phyloP scores from a whole-genome alignment of 2,329 filamentous ascomycete species.

The Xylaria sp. region DNA sequence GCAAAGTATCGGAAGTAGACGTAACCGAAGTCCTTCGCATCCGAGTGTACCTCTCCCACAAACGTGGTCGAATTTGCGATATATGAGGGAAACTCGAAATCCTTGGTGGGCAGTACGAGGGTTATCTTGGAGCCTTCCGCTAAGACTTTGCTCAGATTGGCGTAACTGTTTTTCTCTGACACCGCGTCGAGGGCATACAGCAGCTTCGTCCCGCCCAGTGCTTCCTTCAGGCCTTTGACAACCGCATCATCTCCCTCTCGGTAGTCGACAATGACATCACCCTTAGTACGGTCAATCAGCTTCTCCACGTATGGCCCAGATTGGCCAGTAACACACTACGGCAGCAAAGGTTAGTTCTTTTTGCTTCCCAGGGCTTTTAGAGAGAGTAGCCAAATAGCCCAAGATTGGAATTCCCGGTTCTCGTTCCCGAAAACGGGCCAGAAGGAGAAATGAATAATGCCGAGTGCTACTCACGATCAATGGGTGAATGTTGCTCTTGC shows the following conservation, averaged over 20 bases:
- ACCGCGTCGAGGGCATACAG: conserved; percentile 61
- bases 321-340: conserved; percentile 59
- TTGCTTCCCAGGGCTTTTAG: too few species aligned
- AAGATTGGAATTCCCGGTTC: too few species aligned
- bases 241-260: conserved; percentile 57
- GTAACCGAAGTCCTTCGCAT: conserved; percentile 32
- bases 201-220: conserved; percentile 44
- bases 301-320: conserved; percentile 53
- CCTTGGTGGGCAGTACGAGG: conserved; percentile 40
- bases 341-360: too few species aligned
- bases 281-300: conserved; percentile 55
- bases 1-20: conserved; percentile 43
- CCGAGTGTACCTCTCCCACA: conserved; percentile 29
- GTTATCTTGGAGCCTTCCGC: conserved; percentile 42
- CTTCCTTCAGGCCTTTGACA: conserved; percentile 44
- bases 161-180: conserved; percentile 52
- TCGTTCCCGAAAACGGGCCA: too few species aligned
- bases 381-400: too few species aligned
- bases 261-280: conserved; percentile 64
- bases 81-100: conserved; percentile 33
- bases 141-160: conserved; percentile 49
- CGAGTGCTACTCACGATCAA: too few species aligned
- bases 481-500: conserved; percentile 59
- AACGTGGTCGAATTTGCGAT: conserved; percentile 22
- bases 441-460: too few species aligned